Evolutionary conservation across 306 rosid species (phyloP).

Genomic region (Pterocarpus santalinus): DNA sequence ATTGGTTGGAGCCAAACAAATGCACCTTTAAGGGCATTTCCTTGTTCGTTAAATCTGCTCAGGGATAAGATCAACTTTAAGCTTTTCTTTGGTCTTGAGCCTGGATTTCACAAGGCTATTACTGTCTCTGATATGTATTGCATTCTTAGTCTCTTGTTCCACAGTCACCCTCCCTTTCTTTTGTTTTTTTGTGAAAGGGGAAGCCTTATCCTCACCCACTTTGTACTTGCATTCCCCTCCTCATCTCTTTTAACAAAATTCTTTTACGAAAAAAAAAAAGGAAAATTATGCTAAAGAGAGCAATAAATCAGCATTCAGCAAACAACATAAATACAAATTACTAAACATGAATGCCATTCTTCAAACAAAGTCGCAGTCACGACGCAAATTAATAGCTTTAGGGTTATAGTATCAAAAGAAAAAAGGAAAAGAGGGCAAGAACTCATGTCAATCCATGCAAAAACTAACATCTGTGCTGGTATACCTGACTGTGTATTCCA

Average conservation of each 20-base stretch:
- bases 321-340: slow-evolving; percentile 17
- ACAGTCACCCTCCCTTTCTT: neutral
- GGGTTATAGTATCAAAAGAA: neutral
- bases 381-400: slow-evolving; percentile 32
- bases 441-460: slow-evolving; percentile 25
- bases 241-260: neutral
- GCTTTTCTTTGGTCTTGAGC: neutral
- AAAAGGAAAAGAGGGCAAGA: neutral
- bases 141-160: slow-evolving; percentile 26
- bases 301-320: neutral
- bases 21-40: neutral
- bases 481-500: slow-evolving; percentile 96
- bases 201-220: slow-evolving; percentile 4
- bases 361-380: slow-evolving; percentile 1
- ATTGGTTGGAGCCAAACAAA: neutral
- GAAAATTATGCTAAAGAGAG: neutral
- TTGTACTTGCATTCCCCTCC: neutral
- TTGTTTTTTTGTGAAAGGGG: neutral
- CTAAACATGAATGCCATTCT: slow-evolving; percentile 25
- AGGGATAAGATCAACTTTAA: neutral
- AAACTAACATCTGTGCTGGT: slow-evolving; percentile 28
- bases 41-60: neutral
- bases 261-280: neutral
- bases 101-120: neutral
- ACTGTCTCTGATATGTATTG: neutral